A percentile compares a stretch with the other conserved stretches of the same genome.
Conservation (phyloP, 2,329 filamentous ascomycete species). For the Elsinoe australis region DNA sequence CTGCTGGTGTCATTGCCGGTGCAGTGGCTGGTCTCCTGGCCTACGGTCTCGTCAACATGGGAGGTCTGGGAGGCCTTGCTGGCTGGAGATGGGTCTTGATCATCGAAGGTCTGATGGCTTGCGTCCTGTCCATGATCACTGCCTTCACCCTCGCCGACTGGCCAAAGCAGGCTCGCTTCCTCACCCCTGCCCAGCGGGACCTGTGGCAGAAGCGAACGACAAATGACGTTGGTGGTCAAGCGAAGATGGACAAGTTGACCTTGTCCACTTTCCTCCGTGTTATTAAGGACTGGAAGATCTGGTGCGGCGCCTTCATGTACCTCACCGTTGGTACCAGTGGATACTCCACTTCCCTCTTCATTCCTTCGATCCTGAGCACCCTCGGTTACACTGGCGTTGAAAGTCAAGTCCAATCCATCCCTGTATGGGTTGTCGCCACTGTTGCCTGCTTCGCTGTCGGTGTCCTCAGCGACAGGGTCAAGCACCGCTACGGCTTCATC, state of each 20-base stretch:
- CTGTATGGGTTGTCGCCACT: constrained; percentile 34
- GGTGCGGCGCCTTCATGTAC: constrained; percentile 33
- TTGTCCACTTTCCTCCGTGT: constrained; percentile 42
- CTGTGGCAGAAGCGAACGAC: constrained; percentile 38
- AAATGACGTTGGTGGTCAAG: constrained; percentile 32
- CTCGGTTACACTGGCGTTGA: constrained; percentile 37
- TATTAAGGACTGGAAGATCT: constrained; percentile 43
- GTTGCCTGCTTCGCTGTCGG: constrained; percentile 38
- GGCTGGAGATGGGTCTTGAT: constrained; percentile 31
- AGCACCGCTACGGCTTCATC: constrained; percentile 49
- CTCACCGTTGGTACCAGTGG: constrained; percentile 39
- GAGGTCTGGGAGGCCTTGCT: constrained; percentile 27
- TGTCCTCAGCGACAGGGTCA: constrained; percentile 44
- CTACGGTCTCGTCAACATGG: constrained; percentile 30
- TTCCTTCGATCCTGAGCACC: constrained; percentile 36
- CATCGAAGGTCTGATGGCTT: constrained; percentile 28
- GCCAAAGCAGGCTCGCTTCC: constrained; percentile 40
- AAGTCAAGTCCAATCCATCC: constrained; percentile 34
- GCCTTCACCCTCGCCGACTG: constrained; percentile 36
- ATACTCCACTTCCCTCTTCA: constrained; percentile 38
- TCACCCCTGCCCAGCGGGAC: constrained; percentile 40
- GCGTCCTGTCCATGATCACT: constrained; percentile 22
- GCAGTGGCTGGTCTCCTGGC: constrained; percentile 38
- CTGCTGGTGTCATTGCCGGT: constrained; percentile 35
- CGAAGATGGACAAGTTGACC: constrained; percentile 48